Evolutionary conservation across 257 asterid species (phyloP).

Genomic region (Nicotiana benthamiana): DNA sequence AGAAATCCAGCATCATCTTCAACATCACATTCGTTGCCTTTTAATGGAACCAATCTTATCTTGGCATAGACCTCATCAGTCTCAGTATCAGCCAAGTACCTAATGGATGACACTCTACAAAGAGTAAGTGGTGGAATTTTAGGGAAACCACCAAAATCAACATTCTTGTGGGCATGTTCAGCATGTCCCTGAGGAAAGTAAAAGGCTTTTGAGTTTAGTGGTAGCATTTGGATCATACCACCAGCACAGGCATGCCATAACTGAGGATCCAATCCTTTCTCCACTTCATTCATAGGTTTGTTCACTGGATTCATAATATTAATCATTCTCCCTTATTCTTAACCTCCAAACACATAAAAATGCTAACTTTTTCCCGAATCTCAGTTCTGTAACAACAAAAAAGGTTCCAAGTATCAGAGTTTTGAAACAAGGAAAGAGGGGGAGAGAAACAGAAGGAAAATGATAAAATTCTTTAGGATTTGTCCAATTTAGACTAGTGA

Average conservation of each 20-base stretch:
- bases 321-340: constrained; percentile 36
- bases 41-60: constrained; percentile 36
- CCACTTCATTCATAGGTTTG: constrained; percentile 42
- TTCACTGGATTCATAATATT: constrained; percentile 46
- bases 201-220: constrained; percentile 41
- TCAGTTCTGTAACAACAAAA: constrained; percentile 18
- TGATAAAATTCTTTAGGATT: background rate
- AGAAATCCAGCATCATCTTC: constrained; percentile 26
- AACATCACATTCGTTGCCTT: constrained; percentile 23
- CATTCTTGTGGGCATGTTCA: constrained; percentile 45
- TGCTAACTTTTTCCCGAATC: background rate
- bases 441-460: background rate
- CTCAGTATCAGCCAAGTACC: constrained; percentile 57
- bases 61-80: constrained; percentile 74
- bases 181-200: constrained; percentile 83
- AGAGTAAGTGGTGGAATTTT: constrained; percentile 44
- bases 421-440: background rate
- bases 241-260: constrained; percentile 94
- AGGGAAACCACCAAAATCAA: constrained; percentile 39
- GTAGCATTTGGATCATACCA: constrained; percentile 71
- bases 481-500: background rate
- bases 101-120: constrained; percentile 43
- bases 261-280: constrained; percentile 56
- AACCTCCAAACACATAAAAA: background rate
- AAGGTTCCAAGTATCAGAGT: background rate